Base-by-base conservation (phyloP, 768 basidiomycete genomes). In the Boletus huronensis region DNA sequence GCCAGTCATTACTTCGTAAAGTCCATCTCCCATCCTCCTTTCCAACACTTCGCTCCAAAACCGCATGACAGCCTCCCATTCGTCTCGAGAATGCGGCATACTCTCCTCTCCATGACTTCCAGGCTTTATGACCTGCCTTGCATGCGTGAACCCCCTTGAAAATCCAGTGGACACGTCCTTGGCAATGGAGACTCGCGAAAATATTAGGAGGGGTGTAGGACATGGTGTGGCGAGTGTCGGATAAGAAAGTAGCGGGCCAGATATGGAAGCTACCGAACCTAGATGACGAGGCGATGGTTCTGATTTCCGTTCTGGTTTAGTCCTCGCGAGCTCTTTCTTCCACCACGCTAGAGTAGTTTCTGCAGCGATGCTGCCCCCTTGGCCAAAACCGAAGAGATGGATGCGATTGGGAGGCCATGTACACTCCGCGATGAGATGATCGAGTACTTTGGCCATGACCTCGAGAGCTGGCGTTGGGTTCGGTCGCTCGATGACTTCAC, bases 361-460 rank as follows among this genome's bases (percentile, higher is more conserved):
- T 2, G 76, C 79, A 1, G 84, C 90, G 32, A 93, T 80, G 19
- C 78, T 85, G 0, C 90, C 94, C 0, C 93, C 93, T 68, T 97
- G 93, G 0, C 81, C 89, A 58, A 91, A 97, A 3, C 93, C 93
- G 53, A 95, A 89, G 43, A 93, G 65, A 66, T 97, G 93, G 38
- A 97, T 86, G n/a, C 79, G 75, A 10, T 80, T 54, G 0, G 77
- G 62, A 6, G 83, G 74, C 93, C 93, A 97, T 1, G 70, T 58
- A 62, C 85, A 89, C 38, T 81, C 79, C 5, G 69, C 60, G 17
- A 74, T 75, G 48, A 95, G 80, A 61, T 90, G 77, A 3, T 74
- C 68, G 50, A 91, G 54, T 44, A 85, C 71, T 23, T 72, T 73
- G 13, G 65, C 66, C 32, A 94, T 70, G 35, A 83, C 71, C 8